Conservation (phyloP, 2,329 filamentous ascomycete species). For the Fusarium nisikadoi region DNA sequence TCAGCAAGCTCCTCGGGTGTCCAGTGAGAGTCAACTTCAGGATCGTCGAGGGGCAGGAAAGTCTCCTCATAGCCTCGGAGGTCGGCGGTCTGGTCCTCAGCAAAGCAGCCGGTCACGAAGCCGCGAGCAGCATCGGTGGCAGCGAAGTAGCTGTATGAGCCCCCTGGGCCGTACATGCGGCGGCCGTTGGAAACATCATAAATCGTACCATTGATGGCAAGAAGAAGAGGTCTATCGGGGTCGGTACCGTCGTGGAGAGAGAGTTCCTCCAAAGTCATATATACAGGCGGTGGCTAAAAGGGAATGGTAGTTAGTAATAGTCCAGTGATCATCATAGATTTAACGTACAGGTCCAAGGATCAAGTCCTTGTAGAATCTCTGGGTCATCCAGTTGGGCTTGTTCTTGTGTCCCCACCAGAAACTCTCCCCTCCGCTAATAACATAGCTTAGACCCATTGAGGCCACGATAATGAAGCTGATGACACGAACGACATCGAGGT, state of each 20-base stretch:
- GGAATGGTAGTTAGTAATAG: neutral
- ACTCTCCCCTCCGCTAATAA: conserved; percentile 76
- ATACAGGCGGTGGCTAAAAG: conserved; percentile 65
- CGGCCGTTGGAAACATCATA: conserved; percentile 81
- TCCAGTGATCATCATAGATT: neutral
- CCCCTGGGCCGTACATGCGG: conserved; percentile 82
- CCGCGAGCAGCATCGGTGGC: conserved; percentile 87
- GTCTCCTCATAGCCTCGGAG: conserved; percentile 88
- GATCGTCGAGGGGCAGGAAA: conserved; percentile 75
- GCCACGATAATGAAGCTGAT: conserved; percentile 73
- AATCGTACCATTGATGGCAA: conserved; percentile 88
- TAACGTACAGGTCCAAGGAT: conserved; percentile 41
- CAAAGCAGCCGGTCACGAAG: conserved; percentile 94
- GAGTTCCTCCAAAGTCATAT: conserved; percentile 81
- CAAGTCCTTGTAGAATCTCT: conserved; percentile 65
- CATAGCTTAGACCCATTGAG: conserved; percentile 78
- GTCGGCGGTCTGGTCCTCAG: conserved; percentile 84
- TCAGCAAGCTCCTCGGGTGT: conserved; percentile 62
- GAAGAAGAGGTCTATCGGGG: conserved; percentile 80
- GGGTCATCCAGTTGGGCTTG: conserved; percentile 69
- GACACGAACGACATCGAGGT: conserved; percentile 76
- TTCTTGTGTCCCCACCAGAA: conserved; percentile 73
- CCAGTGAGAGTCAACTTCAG: conserved; percentile 69
- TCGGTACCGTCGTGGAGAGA: conserved; percentile 81
- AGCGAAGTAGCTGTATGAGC: conserved; percentile 86